Conservation (phyloP, 768 basidiomycete genomes). For the Boletus rubescentipes region DNA sequence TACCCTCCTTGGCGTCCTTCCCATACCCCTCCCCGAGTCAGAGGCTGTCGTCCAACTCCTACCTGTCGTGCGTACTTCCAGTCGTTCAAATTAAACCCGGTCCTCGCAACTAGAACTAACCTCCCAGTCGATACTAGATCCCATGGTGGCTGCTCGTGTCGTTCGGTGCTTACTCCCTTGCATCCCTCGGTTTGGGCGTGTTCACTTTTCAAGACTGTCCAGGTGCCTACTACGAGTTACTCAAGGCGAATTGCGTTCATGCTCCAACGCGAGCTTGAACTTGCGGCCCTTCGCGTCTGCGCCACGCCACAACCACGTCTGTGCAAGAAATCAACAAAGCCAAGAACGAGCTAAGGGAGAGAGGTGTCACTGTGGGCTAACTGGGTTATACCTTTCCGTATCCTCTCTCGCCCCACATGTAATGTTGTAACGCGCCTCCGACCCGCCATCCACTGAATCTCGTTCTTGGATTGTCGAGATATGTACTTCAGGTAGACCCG, state of each 20-base stretch:
- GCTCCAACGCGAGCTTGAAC: too few species aligned
- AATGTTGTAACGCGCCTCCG: too few species aligned
- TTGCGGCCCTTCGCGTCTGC: too few species aligned
- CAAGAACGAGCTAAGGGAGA: slow-evolving; percentile 55
- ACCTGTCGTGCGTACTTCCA: slow-evolving; percentile 12
- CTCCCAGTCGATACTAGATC: slow-evolving; percentile 25
- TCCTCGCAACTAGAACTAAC: too few species aligned
- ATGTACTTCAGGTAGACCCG: too few species aligned
- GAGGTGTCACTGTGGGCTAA: slow-evolving; percentile 61
- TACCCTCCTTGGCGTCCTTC: slow-evolving; percentile 10
- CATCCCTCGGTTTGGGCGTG: slow-evolving; percentile 74
- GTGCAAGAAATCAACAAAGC: slow-evolving; percentile 59
- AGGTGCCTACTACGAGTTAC: slow-evolving; percentile 71
- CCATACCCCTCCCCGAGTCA: slow-evolving; percentile 16
- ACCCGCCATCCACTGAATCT: too few species aligned
- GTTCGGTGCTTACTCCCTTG: slow-evolving; percentile 80
- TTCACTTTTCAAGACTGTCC: slow-evolving; percentile 75
- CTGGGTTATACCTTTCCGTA: not conserved
- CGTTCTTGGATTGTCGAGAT: too few species aligned
- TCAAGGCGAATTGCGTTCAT: slow-evolving; percentile 39
- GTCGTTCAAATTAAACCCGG: too few species aligned
- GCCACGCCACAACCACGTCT: too few species aligned
- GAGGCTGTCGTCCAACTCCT: slow-evolving; percentile 3
- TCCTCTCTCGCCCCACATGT: too few species aligned
- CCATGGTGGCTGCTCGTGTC: slow-evolving; percentile 83